These are phyloP conservation scores for Carex cristatella DNA, from an alignment of 176 grass and related monocot genomes.

Conservation along the genomic window DNA sequence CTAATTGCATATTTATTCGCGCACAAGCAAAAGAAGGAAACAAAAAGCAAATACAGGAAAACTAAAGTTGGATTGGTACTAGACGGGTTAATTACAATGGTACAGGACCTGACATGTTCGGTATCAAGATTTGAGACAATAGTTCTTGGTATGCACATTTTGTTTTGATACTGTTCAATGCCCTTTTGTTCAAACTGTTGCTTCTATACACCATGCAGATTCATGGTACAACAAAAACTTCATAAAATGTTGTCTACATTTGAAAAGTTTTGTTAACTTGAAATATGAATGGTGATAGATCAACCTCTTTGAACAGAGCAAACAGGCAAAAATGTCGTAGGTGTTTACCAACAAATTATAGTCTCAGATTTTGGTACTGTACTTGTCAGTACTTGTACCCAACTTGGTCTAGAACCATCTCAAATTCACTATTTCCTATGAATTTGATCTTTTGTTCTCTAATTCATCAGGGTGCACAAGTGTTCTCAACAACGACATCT, in stretches of 20 bases:
- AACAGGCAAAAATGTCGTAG: neutral
- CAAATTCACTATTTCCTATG: conserved; percentile 9
- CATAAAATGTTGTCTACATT: neutral
- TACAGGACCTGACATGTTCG: conserved; percentile 1
- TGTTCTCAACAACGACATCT: neutral
- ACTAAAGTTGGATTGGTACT: neutral
- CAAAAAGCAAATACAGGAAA: neutral
- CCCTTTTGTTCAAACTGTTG: neutral
- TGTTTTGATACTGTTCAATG: neutral
- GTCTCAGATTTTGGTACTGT: conserved; percentile 19
- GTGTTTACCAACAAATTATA: neutral
- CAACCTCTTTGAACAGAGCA: neutral
- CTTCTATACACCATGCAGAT: neutral
- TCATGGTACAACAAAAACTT: neutral
- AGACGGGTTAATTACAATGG: neutral
- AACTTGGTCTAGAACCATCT: neutral
- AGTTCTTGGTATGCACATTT: neutral
- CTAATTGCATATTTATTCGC: neutral
- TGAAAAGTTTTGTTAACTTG: neutral
- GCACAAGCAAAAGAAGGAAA: neutral
- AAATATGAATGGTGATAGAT: conserved; percentile 5
- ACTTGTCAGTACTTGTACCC: neutral
- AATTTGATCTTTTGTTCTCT: neutral
- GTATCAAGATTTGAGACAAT: conserved; percentile 5
- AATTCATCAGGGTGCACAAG: neutral